Evolutionary conservation across 345 rosid species (phyloP), one percentile per base, ranked within the genome.

Genomic region (Melastoma malabathricum): DNA sequence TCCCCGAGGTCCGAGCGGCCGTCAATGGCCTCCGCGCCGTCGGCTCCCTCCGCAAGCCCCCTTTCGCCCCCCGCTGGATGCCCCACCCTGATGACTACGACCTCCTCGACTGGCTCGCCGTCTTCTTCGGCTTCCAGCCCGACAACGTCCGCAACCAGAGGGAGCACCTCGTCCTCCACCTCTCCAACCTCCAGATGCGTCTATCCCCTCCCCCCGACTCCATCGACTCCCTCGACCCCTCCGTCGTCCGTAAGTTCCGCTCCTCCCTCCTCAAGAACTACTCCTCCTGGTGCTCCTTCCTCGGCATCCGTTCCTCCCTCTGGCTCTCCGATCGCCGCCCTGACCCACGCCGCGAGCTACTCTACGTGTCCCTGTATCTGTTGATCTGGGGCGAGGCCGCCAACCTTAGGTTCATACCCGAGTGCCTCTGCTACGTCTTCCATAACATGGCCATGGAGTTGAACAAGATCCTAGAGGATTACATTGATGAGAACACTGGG

Each of bases 141-240:
- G 92, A 76, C 53, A 90, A 71, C 70, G 96, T 90, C 19, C 79
- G 88, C 29, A 90, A 90, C 71, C 96, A 90, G 74, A 64, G 98
- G 19, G 98, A 90, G 69, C 96, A 90, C 52, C 56, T 90, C 16
- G 96, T 90, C 49, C 94, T 86, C 47, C 98, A 86, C 62, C 80
- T 90, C 23, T 86, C 98, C 8, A 90, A 90, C 61, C 89, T 95
- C 16, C 98, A 86, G 82, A 86, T 90, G 98, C 94, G 98, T 14
- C 89, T 86, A 31, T 50, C 89, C 8, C 94, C 96, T 3, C 98
- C 92, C 15, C 96, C 96, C 18, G 96, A 86, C 43, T 80, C 84
- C 58, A 82, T 86, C 57, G 96, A 90, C 45, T 59, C 84, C 29
- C 98, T 90, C 19, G 94, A 90, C 34, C 55, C 78, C 39, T 3